These are phyloP conservation scores for Carex myosuroides DNA, from an alignment of 176 grass and related monocot species.

Conservation along the genomic window DNA sequence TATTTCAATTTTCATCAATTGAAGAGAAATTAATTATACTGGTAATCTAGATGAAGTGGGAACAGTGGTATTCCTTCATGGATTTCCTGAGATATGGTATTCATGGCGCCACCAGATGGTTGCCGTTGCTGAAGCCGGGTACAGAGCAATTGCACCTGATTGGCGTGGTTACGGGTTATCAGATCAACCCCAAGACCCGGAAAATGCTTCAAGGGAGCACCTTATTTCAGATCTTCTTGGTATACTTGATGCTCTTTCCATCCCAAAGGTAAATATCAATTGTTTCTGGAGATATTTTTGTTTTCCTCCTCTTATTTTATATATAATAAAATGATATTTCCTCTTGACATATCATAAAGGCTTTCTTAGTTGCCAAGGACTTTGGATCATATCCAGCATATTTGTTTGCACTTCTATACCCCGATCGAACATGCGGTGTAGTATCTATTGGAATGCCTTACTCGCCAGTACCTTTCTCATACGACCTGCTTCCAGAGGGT, in stretches of 20 bases:
- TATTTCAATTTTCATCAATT: neutral
- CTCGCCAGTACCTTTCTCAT: neutral
- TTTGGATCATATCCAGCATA: slow-evolving; percentile 40
- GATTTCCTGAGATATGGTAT: slow-evolving; percentile 46
- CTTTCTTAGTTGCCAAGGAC: slow-evolving; percentile 26
- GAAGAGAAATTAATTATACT: neutral
- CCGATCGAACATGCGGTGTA: slow-evolving; percentile 40
- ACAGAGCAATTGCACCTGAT: slow-evolving; percentile 33
- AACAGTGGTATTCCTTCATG: slow-evolving; percentile 36
- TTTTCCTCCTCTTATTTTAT: neutral
- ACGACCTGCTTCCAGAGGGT: slow-evolving; percentile 39
- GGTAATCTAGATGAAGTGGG: slow-evolving; percentile 15
- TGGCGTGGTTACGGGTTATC: slow-evolving; percentile 36
- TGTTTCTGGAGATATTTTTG: neutral
- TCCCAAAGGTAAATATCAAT: slow-evolving; percentile 27
- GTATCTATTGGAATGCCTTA: slow-evolving; percentile 58
- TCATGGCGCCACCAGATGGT: slow-evolving; percentile 37
- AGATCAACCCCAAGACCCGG: slow-evolving; percentile 26
- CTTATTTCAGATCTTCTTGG: slow-evolving; percentile 7
- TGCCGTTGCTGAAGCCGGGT: slow-evolving; percentile 26
- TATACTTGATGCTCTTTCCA: slow-evolving; percentile 19
- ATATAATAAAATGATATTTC: neutral
- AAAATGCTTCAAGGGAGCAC: slow-evolving; percentile 21
- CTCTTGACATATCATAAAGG: slow-evolving; percentile 10
- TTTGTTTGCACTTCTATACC: slow-evolving; percentile 44